A percentile compares a stretch with the other conserved stretches of the same genome.
These are phyloP conservation scores for Podaxis sp. DNA, from an alignment of 768 basidiomycete genomes.

Conservation along the genomic window DNA sequence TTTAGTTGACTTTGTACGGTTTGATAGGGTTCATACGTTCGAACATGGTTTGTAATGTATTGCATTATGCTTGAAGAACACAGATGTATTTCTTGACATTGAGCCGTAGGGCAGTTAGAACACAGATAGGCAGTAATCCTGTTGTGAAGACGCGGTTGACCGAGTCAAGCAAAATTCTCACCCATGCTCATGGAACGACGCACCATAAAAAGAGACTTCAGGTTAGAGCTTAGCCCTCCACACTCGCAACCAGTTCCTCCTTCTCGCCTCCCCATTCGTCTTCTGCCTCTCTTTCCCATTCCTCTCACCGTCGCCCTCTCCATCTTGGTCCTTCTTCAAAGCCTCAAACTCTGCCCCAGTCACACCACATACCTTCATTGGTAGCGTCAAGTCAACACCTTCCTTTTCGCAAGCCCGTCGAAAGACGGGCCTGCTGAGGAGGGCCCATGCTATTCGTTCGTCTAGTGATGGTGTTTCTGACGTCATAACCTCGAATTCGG, in stretches of 20 bases:
- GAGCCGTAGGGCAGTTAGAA: background rate
- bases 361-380: slow-evolving; percentile 27
- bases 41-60: background rate
- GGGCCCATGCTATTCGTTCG: slow-evolving; percentile 43
- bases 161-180: too few species aligned
- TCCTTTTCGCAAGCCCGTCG: slow-evolving; percentile 39
- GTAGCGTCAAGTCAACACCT: slow-evolving; percentile 33
- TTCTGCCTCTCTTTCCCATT: slow-evolving; percentile 10
- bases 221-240: slow-evolving; percentile 16
- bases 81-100: background rate
- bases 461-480: slow-evolving; percentile 34
- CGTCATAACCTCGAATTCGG: slow-evolving; percentile 43
- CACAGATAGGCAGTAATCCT: too few species aligned
- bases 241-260: slow-evolving; percentile 9
- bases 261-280: background rate
- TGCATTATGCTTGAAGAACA: background rate
- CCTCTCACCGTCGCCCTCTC: slow-evolving; percentile 11
- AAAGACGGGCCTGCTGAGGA: slow-evolving; percentile 37
- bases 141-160: too few species aligned
- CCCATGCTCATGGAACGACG: background rate
- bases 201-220: background rate
- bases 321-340: slow-evolving; percentile 17
- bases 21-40: background rate
- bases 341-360: slow-evolving; percentile 17
- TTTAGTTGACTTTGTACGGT: background rate